Conservation (phyloP, 331 rosid species). For the Cucumis variabilis region DNA sequence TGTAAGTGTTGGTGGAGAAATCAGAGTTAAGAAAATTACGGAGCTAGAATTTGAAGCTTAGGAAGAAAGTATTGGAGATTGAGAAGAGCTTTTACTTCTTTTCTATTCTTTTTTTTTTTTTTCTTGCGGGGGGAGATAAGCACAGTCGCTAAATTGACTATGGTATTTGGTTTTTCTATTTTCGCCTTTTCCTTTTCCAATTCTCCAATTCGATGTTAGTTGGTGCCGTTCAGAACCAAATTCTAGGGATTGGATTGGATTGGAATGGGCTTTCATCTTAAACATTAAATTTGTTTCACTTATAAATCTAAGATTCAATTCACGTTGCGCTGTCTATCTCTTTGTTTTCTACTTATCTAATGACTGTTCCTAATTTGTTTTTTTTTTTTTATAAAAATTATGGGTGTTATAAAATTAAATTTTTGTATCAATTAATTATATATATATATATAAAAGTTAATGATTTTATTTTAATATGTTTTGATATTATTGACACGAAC, state of each 20-base stretch:
- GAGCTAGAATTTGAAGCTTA: background rate
- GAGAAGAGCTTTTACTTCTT: background rate
- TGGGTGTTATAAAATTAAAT: too few species aligned
- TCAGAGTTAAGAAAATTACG: background rate
- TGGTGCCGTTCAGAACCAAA: background rate
- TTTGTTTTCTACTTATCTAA: too few species aligned
- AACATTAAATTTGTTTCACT: too few species aligned
- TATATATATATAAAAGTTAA: too few species aligned
- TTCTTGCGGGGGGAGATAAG: background rate
- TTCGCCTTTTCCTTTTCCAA: background rate
- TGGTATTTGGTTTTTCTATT: background rate
- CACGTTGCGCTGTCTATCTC: too few species aligned
- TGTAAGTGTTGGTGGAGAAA: background rate
- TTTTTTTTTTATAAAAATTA: too few species aligned
- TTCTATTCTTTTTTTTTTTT: too few species aligned
- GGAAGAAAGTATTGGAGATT: constrained; percentile 5
- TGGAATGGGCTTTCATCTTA: background rate
- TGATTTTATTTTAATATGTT: too few species aligned
- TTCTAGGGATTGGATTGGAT: constrained; percentile 2
- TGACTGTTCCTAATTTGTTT: too few species aligned
- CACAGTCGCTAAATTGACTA: constrained; percentile 4
- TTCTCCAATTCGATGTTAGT: background rate
- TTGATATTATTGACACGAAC: too few species aligned
- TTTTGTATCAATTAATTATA: too few species aligned
- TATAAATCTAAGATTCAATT: too few species aligned